Percentiles rank a stretch among this genome's conserved stretches.
phyloP scores from a whole-genome alignment of 257 asterid genomes.

The Thymus mandschuricus region DNA sequence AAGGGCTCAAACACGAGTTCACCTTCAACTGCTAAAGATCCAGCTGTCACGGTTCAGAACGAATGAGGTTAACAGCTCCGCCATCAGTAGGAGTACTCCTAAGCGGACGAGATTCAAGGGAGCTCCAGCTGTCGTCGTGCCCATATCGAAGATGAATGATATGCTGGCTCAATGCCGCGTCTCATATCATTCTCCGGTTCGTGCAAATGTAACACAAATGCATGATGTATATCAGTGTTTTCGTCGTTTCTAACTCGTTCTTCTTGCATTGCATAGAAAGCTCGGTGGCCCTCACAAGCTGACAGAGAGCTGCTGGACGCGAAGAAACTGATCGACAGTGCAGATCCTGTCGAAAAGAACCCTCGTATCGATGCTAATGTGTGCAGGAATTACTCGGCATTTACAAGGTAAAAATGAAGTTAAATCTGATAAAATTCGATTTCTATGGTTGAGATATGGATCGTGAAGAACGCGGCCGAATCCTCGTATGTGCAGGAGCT shows the following conservation, averaged over 20 bases:
- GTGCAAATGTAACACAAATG: background rate
- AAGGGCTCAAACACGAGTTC: background rate
- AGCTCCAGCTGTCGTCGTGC: conserved; percentile 43
- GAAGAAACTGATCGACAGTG: conserved; percentile 39
- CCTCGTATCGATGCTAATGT: conserved; percentile 26
- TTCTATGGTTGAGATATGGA: background rate
- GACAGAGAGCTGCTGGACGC: conserved; percentile 40
- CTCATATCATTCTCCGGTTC: conserved; percentile 51
- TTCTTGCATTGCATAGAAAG: conserved; percentile 34
- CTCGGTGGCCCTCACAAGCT: conserved; percentile 36
- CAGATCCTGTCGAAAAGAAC: conserved; percentile 24
- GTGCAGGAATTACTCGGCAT: conserved; percentile 42
- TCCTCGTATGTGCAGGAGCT: conserved; percentile 57
- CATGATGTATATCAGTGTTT: background rate
- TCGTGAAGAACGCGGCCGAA: background rate
- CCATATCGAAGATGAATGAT: conserved; percentile 60
- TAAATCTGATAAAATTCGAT: background rate
- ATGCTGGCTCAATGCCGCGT: conserved; percentile 49
- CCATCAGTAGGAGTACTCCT: conserved; percentile 2
- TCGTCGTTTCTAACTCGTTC: background rate
- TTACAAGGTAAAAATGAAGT: conserved; percentile 33
- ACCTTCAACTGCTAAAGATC: background rate
- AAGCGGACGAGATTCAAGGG: conserved; percentile 39
- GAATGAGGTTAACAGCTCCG: conserved; percentile 26
- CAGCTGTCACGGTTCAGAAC: background rate